Percentiles rank a stretch among this genome's conserved stretches.
These are phyloP conservation scores for Decorospora gaudefroyi DNA, from an alignment of 2,329 filamentous ascomycete species.

Conservation along the genomic window DNA sequence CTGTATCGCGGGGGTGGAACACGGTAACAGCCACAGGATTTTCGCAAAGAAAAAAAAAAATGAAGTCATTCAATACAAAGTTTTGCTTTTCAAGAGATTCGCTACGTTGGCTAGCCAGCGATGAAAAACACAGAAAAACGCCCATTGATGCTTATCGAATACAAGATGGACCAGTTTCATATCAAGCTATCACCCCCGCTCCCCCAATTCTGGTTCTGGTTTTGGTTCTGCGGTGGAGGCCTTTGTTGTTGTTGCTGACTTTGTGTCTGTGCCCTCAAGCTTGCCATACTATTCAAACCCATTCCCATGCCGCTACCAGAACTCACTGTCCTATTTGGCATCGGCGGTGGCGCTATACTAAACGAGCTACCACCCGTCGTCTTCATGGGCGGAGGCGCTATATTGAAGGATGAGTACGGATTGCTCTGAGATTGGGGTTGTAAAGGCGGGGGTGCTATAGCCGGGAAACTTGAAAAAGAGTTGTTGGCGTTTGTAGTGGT, in stretches of 20 bases:
- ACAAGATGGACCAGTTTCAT: too few species aligned
- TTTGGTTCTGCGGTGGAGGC: slow-evolving; percentile 23
- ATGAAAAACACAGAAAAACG: too few species aligned
- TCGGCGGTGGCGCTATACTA: slow-evolving; percentile 36
- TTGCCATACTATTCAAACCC: slow-evolving; percentile 25
- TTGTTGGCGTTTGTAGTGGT: slow-evolving; percentile 12
- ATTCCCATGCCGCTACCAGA: slow-evolving; percentile 35
- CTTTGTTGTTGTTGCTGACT: slow-evolving; percentile 21
- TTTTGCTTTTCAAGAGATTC: too few species aligned
- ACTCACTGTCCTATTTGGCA: slow-evolving; percentile 21
- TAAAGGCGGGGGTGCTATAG: slow-evolving; percentile 55
- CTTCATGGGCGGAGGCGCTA: slow-evolving; percentile 45
- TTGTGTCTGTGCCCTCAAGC: slow-evolving; percentile 33
- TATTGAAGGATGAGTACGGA: slow-evolving; percentile 45
- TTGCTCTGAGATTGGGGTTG: slow-evolving; percentile 28
- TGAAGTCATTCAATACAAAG: too few species aligned
- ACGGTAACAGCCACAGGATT: too few species aligned
- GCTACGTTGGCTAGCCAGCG: too few species aligned
- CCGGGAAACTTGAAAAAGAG: slow-evolving; percentile 53
- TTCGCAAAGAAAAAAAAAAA: too few species aligned
- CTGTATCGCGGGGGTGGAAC: too few species aligned
- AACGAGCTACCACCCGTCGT: slow-evolving; percentile 23
- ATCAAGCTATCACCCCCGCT: slow-evolving; percentile 39
- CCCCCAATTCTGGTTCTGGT: slow-evolving; percentile 30
- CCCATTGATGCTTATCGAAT: too few species aligned